Evolutionary conservation across 805 yeast species (phyloP), one percentile per base, ranked within the genome.

Genomic region (Pichia heedii): DNA sequence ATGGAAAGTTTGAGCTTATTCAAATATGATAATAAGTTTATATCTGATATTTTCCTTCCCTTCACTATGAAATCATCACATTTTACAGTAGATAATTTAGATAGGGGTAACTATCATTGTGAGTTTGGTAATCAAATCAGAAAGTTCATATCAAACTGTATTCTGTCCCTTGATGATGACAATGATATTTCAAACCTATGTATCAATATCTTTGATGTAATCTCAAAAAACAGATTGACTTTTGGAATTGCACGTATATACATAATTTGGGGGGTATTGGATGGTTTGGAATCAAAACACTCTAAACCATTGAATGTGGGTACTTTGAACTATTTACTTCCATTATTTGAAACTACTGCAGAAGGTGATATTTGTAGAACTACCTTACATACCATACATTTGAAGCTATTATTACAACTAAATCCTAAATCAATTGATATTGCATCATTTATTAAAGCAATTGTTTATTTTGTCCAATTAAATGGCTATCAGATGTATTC

Each of bases 221-320:
- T 86, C 35, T 68, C 63, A 22, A 69, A 69, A 9, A 55, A 69
- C 19, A 69, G 71, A 36, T 69, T 73, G 9, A 62, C 78, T 0
- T 86, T 76, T 62, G 94, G 79, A 49, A 86, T 88, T 3, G 76
- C 87, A 0, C 74, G 84, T 57, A 69, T 82, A 2, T 83, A 76
- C 48, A 56, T 81, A 3, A 52, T 77, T 1, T 56, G 66, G 24
- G 94, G 93, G 5, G 49, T 85, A 12, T 53, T 73, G 10, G 51
- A 63, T n/a, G 88, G 84, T 1, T 60, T 82, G 21, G 44, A 52
- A 39, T 46, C 37, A 21, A 49, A 36, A 16, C 34, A 41, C n/a
- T 24, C 30, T 2, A 27, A 41, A 3, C 41, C 48, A 0, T 43
- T 60, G 19, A 40, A 37, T 16, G 51, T 58, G 16, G 57, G 53